Evolutionary conservation across 2,329 filamentous ascomycete species (phyloP).

Genomic region (Polychaeton citri): DNA sequence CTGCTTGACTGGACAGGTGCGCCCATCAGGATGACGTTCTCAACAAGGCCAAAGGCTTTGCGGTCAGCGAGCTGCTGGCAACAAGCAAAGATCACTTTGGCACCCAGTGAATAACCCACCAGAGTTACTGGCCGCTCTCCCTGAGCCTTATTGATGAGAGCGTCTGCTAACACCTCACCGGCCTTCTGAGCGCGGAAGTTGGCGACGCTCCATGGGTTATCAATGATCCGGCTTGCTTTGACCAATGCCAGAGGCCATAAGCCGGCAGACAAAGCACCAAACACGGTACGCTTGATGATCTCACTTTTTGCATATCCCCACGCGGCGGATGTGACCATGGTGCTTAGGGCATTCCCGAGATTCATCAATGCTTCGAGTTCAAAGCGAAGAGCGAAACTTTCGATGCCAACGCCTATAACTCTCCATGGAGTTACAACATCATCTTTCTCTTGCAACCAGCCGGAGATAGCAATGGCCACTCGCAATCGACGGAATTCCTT

Average conservation of each 20-base stretch:
- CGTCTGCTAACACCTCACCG: constrained; percentile 27
- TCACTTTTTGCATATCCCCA: constrained; percentile 65
- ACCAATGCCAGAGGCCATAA: constrained; percentile 36
- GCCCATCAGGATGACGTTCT: constrained; percentile 72
- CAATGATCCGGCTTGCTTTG: constrained; percentile 29
- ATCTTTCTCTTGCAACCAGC: constrained; percentile 62
- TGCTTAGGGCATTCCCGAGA: constrained; percentile 64
- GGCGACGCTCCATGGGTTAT: constrained; percentile 28
- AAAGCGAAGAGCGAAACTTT: constrained; percentile 74
- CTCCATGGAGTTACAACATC: constrained; percentile 70
- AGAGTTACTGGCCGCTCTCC: constrained; percentile 27
- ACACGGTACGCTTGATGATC: constrained; percentile 51
- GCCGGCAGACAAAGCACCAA: constrained; percentile 32
- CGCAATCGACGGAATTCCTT: constrained; percentile 45
- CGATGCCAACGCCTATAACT: constrained; percentile 55
- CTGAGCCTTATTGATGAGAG: constrained; percentile 27
- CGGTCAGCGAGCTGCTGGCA: constrained; percentile 63
- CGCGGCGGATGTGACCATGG: constrained; percentile 65
- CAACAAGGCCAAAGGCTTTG: constrained; percentile 69
- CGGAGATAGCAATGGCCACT: constrained; percentile 70
- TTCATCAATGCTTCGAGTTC: constrained; percentile 66
- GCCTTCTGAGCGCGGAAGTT: constrained; percentile 25
- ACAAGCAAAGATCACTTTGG: constrained; percentile 63
- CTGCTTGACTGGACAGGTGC: constrained; percentile 61
- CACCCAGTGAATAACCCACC: constrained; percentile 27